Evolutionary conservation across 306 rosid species (phyloP).

Genomic region (Medicago arabica): DNA sequence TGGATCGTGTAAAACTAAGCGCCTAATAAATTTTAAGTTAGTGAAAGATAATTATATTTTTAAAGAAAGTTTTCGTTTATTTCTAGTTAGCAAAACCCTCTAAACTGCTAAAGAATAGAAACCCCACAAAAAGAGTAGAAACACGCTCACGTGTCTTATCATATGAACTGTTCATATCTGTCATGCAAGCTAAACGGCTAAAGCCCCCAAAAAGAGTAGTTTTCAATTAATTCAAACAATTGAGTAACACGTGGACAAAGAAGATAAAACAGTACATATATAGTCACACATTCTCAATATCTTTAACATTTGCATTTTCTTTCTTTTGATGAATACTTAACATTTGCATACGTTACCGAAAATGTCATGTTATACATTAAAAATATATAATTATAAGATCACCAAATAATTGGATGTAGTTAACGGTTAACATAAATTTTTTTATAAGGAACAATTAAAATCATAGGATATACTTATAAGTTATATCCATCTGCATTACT

Average conservation of each 20-base stretch:
- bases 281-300: too few relatives aligned
- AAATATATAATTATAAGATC: background rate
- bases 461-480: too few relatives aligned
- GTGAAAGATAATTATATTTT: too few relatives aligned
- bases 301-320: too few relatives aligned
- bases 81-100: too few relatives aligned
- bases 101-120: too few relatives aligned
- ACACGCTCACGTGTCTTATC: background rate
- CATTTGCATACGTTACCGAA: background rate
- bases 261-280: background rate
- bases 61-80: too few relatives aligned
- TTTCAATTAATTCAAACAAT: background rate
- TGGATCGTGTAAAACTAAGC: too few relatives aligned
- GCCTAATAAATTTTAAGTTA: too few relatives aligned
- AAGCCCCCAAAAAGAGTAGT: background rate
- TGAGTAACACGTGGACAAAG: background rate
- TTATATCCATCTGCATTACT: too few relatives aligned
- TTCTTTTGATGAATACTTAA: background rate
- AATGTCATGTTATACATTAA: conserved; percentile 5
- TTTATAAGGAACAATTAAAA: too few relatives aligned
- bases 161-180: background rate
- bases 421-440: background rate
- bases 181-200: background rate
- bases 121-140: too few relatives aligned
- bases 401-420: conserved; percentile 33